Evolutionary conservation across 768 basidiomycete genomes (phyloP).

Genomic region (Lactarius quietus): DNA sequence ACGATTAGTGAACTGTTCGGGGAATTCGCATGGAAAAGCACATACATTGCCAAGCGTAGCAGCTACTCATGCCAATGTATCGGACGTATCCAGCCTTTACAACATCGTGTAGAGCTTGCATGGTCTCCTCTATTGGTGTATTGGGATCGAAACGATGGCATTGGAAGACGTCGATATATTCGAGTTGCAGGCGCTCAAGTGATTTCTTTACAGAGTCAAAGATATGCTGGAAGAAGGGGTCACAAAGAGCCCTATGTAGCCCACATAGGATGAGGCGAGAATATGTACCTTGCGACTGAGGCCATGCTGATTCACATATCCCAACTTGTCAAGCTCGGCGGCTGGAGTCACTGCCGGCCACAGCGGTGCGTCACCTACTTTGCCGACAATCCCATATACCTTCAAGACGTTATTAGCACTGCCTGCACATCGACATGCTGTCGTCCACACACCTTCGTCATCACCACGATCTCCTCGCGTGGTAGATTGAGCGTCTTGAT

Average conservation of each 20-base stretch:
- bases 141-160: conserved; percentile 38
- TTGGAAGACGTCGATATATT: conserved; percentile 75
- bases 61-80: conserved; percentile 34
- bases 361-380: background rate
- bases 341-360: no score
- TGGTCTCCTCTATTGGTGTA: conserved; percentile 33
- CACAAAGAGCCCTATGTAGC: no score
- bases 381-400: conserved; percentile 9
- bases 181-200: conserved; percentile 64
- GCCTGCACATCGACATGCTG: background rate
- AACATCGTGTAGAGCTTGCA: conserved; percentile 41
- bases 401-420: background rate
- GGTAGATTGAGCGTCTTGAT: conserved; percentile 38
- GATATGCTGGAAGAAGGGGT: conserved; percentile 48
- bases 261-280: background rate
- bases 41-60: conserved; percentile 32
- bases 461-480: conserved; percentile 41
- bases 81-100: conserved; percentile 39
- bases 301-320: conserved; percentile 39
- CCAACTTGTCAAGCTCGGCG: conserved; percentile 28
- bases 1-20: conserved; percentile 16
- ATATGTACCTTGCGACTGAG: conserved; percentile 35
- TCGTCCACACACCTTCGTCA: conserved; percentile 37
- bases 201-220: conserved; percentile 64
- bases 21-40: background rate